phyloP scores from a whole-genome alignment of 495 filamentous ascomycete genomes.

The Lepraria neglecta region DNA sequence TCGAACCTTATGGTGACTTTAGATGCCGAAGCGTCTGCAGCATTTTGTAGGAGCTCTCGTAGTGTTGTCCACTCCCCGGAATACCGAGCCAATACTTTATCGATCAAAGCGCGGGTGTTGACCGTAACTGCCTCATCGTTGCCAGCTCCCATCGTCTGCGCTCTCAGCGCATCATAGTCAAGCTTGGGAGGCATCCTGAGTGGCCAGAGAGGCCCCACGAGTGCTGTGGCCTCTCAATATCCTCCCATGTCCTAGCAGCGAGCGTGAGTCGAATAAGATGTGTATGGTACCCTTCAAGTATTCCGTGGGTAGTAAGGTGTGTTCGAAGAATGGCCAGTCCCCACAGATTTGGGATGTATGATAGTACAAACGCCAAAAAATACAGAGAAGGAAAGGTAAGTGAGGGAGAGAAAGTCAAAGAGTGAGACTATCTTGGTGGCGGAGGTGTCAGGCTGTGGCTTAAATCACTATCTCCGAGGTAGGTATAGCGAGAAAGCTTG shows the following conservation, averaged over 20 bases:
- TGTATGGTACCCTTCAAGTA: background rate
- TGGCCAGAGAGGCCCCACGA: slow-evolving; percentile 18
- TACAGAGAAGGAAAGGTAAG: background rate
- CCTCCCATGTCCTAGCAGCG: background rate
- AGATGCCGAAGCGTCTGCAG: slow-evolving; percentile 86
- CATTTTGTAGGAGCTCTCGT: slow-evolving; percentile 95
- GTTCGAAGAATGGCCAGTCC: background rate
- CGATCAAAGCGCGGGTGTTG: slow-evolving; percentile 92
- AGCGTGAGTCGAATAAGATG: background rate
- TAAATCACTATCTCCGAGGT: background rate
- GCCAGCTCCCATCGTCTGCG: slow-evolving; percentile 76
- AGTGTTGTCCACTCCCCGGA: slow-evolving; percentile 86
- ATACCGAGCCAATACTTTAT: slow-evolving; percentile 93
- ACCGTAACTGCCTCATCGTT: slow-evolving; percentile 97
- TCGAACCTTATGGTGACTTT: slow-evolving; percentile 88
- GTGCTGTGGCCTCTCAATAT: background rate
- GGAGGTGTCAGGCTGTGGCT: background rate
- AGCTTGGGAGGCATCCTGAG: slow-evolving; percentile 52
- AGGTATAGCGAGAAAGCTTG: slow-evolving; percentile 1
- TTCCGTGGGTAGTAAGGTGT: background rate
- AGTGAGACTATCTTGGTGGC: background rate
- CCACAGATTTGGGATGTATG: background rate
- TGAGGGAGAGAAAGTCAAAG: background rate
- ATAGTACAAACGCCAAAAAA: background rate
- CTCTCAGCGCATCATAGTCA: slow-evolving; percentile 77